Evolutionary conservation across 2,329 filamentous ascomycete species (phyloP), one percentile per base, ranked within the genome.

Genomic region (Thielaviopsis punctulata): DNA sequence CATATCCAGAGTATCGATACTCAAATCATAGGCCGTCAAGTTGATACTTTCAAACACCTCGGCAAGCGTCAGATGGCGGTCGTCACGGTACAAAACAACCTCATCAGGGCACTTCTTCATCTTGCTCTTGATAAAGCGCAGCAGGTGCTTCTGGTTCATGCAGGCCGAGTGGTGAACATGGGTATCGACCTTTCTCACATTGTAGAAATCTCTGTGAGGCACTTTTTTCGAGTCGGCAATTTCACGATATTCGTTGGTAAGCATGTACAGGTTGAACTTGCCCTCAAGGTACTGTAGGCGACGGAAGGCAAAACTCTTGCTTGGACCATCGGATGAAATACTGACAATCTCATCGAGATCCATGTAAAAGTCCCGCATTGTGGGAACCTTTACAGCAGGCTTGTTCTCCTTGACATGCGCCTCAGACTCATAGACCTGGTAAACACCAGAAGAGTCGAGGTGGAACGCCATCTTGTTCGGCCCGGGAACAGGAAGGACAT

Each of bases 71-170:
- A 98, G 72, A 65, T 94, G 80, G 65, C 90, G 94, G 55, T 85
- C 90, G 65, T 98, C 92, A 62, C 92, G 79, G 65, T 81, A 93
- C 45, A 98, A 76, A 6, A 98, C 92, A 27, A 92, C 80, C 68
- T 98, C 92, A 61, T 96, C 86, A 0, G 89, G 88, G 18, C 79
- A 92, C 67, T 95, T 98, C 76, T 95, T 96, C 87, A 98, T 95
- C 69, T 98, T 98, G 68, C 88, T 95, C 69, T 98, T 98, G 72
- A 98, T 98, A 68, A 98, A 98, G 52, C 92, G 86, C 56, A 98
- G 72, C 53, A 98, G 70, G 74, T 98, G 92, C 68, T 98, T 98
- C 67, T 98, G 92, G 63, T 98, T 98, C 92, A 98, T 98, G 65
- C 92, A 98, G 22, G 92, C 92, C 15, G 92, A 98, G 66, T 98